Percentiles rank a stretch among this genome's conserved stretches.
Evolutionary conservation across 805 yeast genomes (phyloP).

Genomic region (Lipomyces orientalis): DNA sequence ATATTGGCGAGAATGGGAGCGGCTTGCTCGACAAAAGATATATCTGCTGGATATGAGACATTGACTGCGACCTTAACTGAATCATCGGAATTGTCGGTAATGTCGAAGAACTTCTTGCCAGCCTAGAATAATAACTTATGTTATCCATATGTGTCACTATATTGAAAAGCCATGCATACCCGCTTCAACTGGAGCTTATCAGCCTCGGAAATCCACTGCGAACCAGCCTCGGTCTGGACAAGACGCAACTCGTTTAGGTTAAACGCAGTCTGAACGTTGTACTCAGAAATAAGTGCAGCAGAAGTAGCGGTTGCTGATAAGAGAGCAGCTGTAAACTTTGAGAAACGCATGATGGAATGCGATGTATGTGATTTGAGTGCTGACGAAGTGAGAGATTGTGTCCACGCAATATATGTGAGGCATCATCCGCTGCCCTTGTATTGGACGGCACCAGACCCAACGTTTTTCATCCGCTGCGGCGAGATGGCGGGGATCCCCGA

Average conservation of each 20-base stretch:
- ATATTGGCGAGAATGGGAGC: slow-evolving; percentile 52
- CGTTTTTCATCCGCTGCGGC: no score
- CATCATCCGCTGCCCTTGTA: no score
- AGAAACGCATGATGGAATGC: slow-evolving; percentile 23
- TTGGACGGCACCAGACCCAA: no score
- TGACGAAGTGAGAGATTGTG: no score
- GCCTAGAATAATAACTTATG: slow-evolving; percentile 13
- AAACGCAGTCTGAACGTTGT: slow-evolving; percentile 26
- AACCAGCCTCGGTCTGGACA: slow-evolving; percentile 34
- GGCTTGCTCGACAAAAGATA: slow-evolving; percentile 50
- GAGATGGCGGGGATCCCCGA: slow-evolving; percentile 15
- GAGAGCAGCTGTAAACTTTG: slow-evolving; percentile 8
- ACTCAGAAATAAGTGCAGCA: slow-evolving; percentile 30
- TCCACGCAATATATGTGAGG: no score
- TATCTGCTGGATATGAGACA: slow-evolving; percentile 60
- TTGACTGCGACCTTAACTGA: slow-evolving; percentile 29
- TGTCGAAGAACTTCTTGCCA: slow-evolving; percentile 37
- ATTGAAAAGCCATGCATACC: slow-evolving; percentile 6
- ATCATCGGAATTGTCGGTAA: slow-evolving; percentile 23
- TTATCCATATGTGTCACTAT: not conserved
- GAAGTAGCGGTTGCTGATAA: slow-evolving; percentile 23
- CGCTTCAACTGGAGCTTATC: slow-evolving; percentile 54
- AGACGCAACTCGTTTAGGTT: slow-evolving; percentile 33
- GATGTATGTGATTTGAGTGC: not conserved
- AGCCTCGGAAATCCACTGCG: slow-evolving; percentile 48